These are phyloP conservation scores for Phytophthora parvispora DNA, from an alignment of 352 stramenopile species.

Conservation along the genomic window DNA sequence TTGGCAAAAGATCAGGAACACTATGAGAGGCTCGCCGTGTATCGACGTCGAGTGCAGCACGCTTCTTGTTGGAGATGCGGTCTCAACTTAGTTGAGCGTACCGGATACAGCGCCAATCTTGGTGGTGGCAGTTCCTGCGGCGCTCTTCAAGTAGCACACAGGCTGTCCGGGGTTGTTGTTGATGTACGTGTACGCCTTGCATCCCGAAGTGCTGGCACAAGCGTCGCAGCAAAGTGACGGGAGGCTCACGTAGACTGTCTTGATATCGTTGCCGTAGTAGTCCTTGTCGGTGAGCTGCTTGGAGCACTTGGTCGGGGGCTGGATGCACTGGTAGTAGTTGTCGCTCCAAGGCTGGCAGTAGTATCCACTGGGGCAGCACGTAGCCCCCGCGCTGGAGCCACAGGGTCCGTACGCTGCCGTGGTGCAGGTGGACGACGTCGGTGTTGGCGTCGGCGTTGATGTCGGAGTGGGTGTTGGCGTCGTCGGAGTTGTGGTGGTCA, in stretches of 20 bases:
- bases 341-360: slow-evolving; percentile 61
- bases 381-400: slow-evolving; percentile 34
- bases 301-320: slow-evolving; percentile 38
- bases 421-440: slow-evolving; percentile 18
- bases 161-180: slow-evolving; percentile 46
- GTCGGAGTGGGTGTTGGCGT: slow-evolving; percentile 28
- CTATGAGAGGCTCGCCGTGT: not conserved
- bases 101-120: slow-evolving; percentile 46
- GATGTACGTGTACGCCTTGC: slow-evolving; percentile 63
- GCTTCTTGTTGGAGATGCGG: not conserved
- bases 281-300: slow-evolving; percentile 44
- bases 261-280: slow-evolving; percentile 58
- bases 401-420: slow-evolving; percentile 23
- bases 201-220: slow-evolving; percentile 42
- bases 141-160: slow-evolving; percentile 46
- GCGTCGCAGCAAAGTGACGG: slow-evolving; percentile 57
- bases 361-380: slow-evolving; percentile 38
- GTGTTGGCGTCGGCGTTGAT: slow-evolving; percentile 19
- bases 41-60: not conserved
- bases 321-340: slow-evolving; percentile 52
- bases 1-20: not conserved
- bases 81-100: slow-evolving; percentile 45
- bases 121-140: slow-evolving; percentile 25
- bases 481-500: slow-evolving; percentile 16
- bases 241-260: slow-evolving; percentile 50